Evolutionary conservation across 2,329 filamentous ascomycete species (phyloP).

Genomic region (Aspergillus sojae): DNA sequence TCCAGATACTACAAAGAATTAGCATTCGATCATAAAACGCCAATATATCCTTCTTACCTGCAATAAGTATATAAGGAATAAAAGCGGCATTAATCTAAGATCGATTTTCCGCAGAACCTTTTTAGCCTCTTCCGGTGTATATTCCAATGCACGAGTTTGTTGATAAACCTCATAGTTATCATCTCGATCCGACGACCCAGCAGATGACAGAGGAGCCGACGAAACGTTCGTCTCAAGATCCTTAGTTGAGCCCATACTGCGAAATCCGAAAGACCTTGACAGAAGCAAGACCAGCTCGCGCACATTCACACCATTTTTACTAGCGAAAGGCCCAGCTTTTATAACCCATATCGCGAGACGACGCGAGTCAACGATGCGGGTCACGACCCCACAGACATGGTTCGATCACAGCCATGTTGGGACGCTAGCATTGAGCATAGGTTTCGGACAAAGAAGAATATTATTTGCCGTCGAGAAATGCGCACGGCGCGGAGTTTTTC

Average conservation of each 20-base stretch:
- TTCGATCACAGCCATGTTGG: background rate
- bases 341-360: background rate
- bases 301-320: background rate
- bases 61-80: constrained; percentile 62
- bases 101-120: constrained; percentile 60
- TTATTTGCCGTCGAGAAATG: background rate
- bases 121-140: constrained; percentile 27
- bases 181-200: constrained; percentile 29
- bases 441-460: background rate
- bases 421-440: background rate
- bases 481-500: background rate
- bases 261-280: background rate
- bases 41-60: constrained; percentile 48
- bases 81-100: constrained; percentile 55
- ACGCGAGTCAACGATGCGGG: background rate
- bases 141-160: constrained; percentile 23
- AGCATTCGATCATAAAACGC: background rate
- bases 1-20: constrained; percentile 46
- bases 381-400: constrained; percentile 2
- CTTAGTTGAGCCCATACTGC: constrained; percentile 9
- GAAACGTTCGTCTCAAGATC: constrained; percentile 14
- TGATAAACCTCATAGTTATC: constrained; percentile 44
- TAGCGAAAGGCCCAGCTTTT: background rate
- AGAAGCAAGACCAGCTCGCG: background rate
- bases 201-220: constrained; percentile 14